Evolutionary conservation across 2,329 filamentous ascomycete species (phyloP).

Genomic region (Pestalotiopsis sp.): DNA sequence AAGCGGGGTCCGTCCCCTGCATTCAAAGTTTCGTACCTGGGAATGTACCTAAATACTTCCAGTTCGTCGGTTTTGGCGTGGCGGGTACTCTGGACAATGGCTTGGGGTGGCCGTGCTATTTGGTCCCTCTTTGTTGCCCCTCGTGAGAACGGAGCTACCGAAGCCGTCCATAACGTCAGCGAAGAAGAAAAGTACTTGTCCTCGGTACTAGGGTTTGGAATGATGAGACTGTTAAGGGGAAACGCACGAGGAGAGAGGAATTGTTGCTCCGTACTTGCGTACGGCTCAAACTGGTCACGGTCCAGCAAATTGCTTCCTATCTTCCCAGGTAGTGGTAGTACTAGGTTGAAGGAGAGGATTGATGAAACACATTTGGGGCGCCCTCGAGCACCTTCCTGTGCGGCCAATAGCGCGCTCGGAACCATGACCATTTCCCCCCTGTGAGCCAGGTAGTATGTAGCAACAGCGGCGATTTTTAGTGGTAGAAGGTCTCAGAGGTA

Average conservation of each 20-base stretch:
- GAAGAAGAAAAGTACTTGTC: not conserved
- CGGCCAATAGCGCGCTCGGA: conserved; percentile 6
- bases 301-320: not conserved
- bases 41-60: no score
- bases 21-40: no score
- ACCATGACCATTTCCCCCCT: not conserved
- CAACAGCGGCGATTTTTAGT: no score
- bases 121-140: not conserved
- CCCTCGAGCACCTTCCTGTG: conserved; percentile 9
- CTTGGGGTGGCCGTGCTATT: not conserved
- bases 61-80: not conserved
- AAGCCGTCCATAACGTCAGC: not conserved
- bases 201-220: not conserved
- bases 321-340: not conserved
- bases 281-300: not conserved
- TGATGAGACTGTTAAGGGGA: not conserved
- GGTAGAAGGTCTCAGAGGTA: not conserved
- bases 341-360: not conserved
- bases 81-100: not conserved
- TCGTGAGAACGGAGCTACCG: not conserved
- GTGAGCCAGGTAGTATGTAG: no score
- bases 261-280: not conserved
- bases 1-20: no score
- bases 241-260: not conserved
- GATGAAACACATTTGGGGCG: not conserved